These are phyloP conservation scores for Cyanodermella asteris DNA, from an alignment of 2,329 filamentous ascomycete genomes.

Conservation along the genomic window DNA sequence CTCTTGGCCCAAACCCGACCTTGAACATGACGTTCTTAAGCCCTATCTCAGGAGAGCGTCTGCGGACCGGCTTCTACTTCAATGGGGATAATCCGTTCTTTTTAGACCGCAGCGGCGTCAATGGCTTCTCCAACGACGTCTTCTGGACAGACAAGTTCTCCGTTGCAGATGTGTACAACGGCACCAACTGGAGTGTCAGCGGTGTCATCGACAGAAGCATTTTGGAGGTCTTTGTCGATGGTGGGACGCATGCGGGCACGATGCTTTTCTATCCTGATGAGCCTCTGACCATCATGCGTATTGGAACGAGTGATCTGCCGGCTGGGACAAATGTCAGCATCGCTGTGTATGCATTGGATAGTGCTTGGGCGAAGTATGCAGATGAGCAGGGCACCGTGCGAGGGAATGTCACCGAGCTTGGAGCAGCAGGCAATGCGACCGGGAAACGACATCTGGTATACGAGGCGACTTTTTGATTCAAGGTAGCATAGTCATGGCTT, in stretches of 20 bases:
- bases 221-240: conserved; percentile 32
- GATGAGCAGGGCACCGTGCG: neutral
- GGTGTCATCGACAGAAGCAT: conserved; percentile 32
- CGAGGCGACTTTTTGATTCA: too few relatives aligned
- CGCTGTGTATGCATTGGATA: conserved; percentile 16
- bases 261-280: conserved; percentile 28
- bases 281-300: conserved; percentile 12
- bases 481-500: too few relatives aligned
- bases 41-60: conserved; percentile 24
- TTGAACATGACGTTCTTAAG: conserved; percentile 33
- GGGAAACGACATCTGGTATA: too few relatives aligned
- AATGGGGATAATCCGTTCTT: conserved; percentile 28
- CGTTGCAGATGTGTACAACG: too few relatives aligned
- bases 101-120: conserved; percentile 26
- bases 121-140: conserved; percentile 29
- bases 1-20: too few relatives aligned
- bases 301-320: conserved; percentile 10
- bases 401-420: too few relatives aligned
- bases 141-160: conserved; percentile 35
- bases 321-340: conserved; percentile 9
- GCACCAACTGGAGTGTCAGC: conserved; percentile 12
- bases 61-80: conserved; percentile 28
- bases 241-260: conserved; percentile 27
- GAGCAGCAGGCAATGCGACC: too few relatives aligned
- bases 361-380: conserved; percentile 6